Percentiles rank a stretch among this genome's conserved stretches.
Conservation (phyloP, 345 rosid species). For the Gossypium bickii region DNA sequence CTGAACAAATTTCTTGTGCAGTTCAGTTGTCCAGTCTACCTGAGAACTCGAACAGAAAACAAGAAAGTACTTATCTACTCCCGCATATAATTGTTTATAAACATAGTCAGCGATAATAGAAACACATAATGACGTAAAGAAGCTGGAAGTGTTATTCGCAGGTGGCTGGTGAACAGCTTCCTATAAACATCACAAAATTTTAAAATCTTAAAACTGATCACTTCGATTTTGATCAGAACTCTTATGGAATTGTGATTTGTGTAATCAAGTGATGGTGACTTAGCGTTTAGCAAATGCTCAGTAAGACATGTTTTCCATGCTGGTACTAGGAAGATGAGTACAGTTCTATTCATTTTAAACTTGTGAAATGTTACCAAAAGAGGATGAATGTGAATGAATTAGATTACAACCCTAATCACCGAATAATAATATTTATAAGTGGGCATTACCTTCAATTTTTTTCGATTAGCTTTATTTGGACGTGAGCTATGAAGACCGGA, state of each 20-base stretch:
- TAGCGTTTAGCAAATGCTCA: not conserved
- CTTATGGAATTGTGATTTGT: not conserved
- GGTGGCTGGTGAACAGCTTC: not conserved
- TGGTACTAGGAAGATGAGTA: not conserved
- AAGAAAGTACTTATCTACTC: no score
- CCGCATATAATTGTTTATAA: no score
- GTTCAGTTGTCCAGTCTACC: conserved; percentile 94
- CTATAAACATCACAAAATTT: not conserved
- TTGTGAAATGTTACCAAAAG: not conserved
- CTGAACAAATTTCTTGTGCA: conserved; percentile 82
- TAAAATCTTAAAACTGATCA: not conserved
- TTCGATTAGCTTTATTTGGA: conserved; percentile 44
- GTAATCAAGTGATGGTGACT: not conserved
- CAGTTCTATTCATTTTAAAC: not conserved
- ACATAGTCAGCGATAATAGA: not conserved
- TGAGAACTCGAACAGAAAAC: conserved; percentile 24
- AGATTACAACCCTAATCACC: not conserved
- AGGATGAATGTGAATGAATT: not conserved
- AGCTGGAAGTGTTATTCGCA: not conserved
- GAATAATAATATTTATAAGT: not conserved
- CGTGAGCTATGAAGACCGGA: conserved; percentile 36
- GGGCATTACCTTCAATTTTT: conserved; percentile 55
- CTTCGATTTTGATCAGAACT: not conserved
- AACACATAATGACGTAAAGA: not conserved
- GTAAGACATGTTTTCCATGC: not conserved